A percentile compares a stretch with the other conserved stretches of the same genome.
Evolutionary conservation across 2,329 filamentous ascomycete species (phyloP).

Genomic region (Trichoderma sp.): DNA sequence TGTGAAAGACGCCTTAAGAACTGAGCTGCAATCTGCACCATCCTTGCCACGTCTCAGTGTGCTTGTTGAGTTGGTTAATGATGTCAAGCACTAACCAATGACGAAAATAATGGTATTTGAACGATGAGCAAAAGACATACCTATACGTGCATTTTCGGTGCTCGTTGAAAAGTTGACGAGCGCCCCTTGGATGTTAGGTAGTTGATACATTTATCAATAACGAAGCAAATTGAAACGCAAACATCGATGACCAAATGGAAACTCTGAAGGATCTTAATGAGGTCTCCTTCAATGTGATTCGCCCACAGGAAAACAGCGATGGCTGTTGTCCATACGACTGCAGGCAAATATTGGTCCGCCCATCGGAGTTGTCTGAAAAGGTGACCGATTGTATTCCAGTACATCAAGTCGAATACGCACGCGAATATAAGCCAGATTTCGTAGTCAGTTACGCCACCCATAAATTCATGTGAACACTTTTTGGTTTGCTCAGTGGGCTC

Average conservation of each 20-base stretch:
- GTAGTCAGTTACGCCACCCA: background rate
- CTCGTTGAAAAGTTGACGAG: background rate
- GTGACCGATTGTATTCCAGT: rapidly evolving
- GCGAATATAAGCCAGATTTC: background rate
- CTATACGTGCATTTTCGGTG: background rate
- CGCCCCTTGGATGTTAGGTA: background rate
- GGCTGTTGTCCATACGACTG: background rate
- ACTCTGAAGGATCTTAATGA: background rate
- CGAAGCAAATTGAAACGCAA: background rate
- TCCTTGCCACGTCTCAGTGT: background rate
- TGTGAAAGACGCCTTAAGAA: background rate
- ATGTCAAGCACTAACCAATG: background rate
- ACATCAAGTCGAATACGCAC: background rate
- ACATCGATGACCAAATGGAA: background rate
- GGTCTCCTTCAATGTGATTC: background rate
- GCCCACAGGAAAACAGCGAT: background rate
- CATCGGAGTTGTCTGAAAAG: background rate
- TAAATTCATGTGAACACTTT: no score
- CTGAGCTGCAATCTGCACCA: background rate
- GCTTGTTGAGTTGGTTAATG: background rate
- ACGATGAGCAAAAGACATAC: background rate
- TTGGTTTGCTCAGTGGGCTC: background rate
- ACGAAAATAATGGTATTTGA: background rate
- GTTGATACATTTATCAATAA: background rate
- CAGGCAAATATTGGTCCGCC: background rate